A percentile compares a stretch with the other conserved stretches of the same genome.
Evolutionary conservation across 2,329 filamentous ascomycete species (phyloP).

Genomic region (Fusarium floridanum): DNA sequence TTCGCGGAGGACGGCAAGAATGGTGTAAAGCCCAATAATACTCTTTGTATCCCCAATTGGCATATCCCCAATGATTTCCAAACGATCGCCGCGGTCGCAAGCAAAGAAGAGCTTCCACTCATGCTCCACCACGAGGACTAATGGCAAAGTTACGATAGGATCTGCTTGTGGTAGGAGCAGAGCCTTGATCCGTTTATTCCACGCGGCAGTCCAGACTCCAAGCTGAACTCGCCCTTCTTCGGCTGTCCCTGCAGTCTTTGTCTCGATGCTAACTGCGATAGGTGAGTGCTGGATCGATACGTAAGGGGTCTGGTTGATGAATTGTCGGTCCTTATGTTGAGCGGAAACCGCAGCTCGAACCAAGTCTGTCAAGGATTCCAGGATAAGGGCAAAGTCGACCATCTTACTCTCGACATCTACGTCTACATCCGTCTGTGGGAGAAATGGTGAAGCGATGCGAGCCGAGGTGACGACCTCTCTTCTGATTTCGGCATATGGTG

Average conservation of each 20-base stretch:
- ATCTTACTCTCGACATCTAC: constrained; percentile 14
- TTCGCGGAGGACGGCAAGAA: background rate
- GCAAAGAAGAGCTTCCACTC: constrained; percentile 24
- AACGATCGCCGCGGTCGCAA: constrained; percentile 9
- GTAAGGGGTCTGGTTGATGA: background rate
- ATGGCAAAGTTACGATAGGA: constrained; percentile 15
- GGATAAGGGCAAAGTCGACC: constrained; percentile 10
- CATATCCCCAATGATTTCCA: background rate
- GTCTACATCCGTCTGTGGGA: constrained; percentile 10
- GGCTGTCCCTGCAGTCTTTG: background rate
- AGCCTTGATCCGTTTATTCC: background rate
- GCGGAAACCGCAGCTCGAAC: background rate
- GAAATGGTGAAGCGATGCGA: constrained; percentile 14
- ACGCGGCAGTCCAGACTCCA: background rate
- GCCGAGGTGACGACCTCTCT: constrained; percentile 11
- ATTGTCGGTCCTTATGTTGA: background rate
- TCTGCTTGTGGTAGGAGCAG: background rate
- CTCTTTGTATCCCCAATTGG: background rate
- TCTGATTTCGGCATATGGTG: constrained; percentile 2
- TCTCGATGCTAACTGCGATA: constrained; percentile 1
- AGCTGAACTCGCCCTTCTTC: constrained; percentile 8
- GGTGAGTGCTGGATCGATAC: background rate
- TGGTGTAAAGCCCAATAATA: background rate
- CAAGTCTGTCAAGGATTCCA: background rate
- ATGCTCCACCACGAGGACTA: constrained; percentile 17